These are phyloP conservation scores for Aspergillus mulundensis DNA, from an alignment of 495 filamentous ascomycete genomes.

Conservation along the genomic window DNA sequence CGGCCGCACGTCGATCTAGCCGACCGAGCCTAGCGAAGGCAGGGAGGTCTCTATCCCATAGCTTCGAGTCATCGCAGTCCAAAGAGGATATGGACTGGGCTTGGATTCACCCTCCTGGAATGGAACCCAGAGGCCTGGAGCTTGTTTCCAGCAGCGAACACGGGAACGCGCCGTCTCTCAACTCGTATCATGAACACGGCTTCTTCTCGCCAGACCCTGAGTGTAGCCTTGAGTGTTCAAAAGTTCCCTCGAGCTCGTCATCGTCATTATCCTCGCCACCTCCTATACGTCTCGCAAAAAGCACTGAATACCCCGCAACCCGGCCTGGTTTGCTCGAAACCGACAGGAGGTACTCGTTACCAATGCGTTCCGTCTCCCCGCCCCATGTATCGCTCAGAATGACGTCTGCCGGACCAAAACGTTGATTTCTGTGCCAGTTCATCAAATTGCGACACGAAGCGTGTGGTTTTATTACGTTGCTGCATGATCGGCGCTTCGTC, in stretches of 20 bases:
- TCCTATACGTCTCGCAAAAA: background rate
- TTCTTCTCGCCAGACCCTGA: constrained; percentile 12
- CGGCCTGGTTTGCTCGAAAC: constrained; percentile 23
- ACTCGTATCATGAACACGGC: background rate
- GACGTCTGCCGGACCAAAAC: constrained; percentile 21
- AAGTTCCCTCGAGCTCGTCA: constrained; percentile 1
- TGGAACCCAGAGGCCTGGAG: background rate
- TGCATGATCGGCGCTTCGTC: background rate
- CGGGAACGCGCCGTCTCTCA: constrained; percentile 9
- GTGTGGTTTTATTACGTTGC: background rate
- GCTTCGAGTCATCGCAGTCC: constrained; percentile 1
- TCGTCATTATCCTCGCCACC: background rate
- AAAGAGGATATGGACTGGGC: constrained; percentile 1
- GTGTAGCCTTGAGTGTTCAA: background rate
- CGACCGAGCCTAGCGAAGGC: constrained; percentile 16
- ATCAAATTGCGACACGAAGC: background rate
- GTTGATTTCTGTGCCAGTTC: constrained; percentile 13
- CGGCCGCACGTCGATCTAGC: constrained; percentile 13
- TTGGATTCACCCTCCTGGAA: background rate
- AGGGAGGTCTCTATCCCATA: constrained; percentile 27
- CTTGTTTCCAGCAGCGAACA: constrained; percentile 22
- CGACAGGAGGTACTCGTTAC: constrained; percentile 3
- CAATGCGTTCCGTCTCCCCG: constrained; percentile 25
- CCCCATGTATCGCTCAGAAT: constrained; percentile 29
- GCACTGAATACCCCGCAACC: constrained; percentile 6